A percentile compares a stretch with the other conserved stretches of the same genome.
Conservation (phyloP, 228 moss, liverwort and hornwort species). For the Sphagnum magellanicum region DNA sequence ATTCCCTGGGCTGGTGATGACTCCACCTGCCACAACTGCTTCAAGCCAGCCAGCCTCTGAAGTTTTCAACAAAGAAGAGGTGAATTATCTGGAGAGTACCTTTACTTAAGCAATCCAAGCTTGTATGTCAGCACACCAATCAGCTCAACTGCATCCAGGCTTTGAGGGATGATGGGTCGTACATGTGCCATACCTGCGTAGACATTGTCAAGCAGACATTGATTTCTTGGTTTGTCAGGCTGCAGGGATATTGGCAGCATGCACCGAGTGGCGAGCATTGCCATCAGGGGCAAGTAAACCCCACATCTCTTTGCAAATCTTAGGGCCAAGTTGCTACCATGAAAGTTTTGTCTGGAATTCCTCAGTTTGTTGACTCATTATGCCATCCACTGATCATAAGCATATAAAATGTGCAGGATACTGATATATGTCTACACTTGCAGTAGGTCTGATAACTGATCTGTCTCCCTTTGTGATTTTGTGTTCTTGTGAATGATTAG, state of each 20-base stretch:
- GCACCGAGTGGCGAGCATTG: conserved; percentile 82
- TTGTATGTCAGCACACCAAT: neutral
- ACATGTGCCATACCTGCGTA: no score
- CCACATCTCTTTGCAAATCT: conserved; percentile 2
- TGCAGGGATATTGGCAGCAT: conserved; percentile 82
- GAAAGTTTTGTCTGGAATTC: no score
- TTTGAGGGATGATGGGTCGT: no score
- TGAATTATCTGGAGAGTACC: conserved; percentile 16
- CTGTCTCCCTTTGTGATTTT: no score
- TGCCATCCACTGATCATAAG: no score
- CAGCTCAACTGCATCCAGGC: no score
- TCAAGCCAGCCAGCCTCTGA: conserved; percentile 64
- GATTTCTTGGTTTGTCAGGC: conserved; percentile 48
- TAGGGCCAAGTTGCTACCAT: no score
- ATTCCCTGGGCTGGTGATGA: conserved; percentile 86
- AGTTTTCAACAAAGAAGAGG: conserved; percentile 56
- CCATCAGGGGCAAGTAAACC: conserved; percentile 68
- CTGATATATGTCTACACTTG: no score
- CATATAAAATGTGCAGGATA: no score
- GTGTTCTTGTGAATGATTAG: no score
- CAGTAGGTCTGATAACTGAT: no score
- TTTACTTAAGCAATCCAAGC: neutral
- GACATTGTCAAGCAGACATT: conserved; percentile 8
- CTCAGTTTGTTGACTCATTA: no score
- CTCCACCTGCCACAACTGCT: conserved; percentile 68